Evolutionary conservation across 208 protist species (phyloP), one percentile per base, ranked within the genome.

Genomic region (Strigomonas galati): DNA sequence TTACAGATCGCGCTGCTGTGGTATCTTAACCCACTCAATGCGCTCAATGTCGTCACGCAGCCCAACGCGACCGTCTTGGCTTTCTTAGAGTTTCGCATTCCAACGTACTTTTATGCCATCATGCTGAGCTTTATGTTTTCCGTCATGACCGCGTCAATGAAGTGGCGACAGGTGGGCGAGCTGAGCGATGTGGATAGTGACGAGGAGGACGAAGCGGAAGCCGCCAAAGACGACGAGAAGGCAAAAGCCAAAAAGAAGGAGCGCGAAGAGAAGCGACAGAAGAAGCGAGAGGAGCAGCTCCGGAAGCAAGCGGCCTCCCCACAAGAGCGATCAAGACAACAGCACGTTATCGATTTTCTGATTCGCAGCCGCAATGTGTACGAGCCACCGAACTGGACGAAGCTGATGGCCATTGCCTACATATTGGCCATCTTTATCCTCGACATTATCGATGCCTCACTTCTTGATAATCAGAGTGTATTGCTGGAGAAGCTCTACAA

Each of bases 131-230:
- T 91, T 71, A 94, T 94, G 82, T 75, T 92, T 61, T 85, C 87
- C 28, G 81, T 92, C n/a, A 85, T 94, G 59, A 92, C 84, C 5
- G 81, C 87, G 23, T 89, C 91, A 5, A 87, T 92, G 83, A 56
- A 64, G 30, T 92, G 87, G 81, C 49, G 35, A 30, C 69, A 59
- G 56, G 54, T 48, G 17, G 51, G 27, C 0, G 70, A 69, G 27
- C 27, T 10, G 5, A 56, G 48, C 44, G 28, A n/a, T n/a, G n/a
- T n/a, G n/a, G n/a, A n/a, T n/a, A n/a, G 40, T 15, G 17, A 48
- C 28, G 1, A 48, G 28, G 46, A 23, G 28, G 5, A 56, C 2
- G 19, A 37, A 1, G 40, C 12, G 35, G 2, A 32, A 2, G 14
- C 5, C 10, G 5, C 40, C 6, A 4, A 4, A 60, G 9, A 19